Conservation (phyloP, 2,329 filamentous ascomycete species). For the Huntiella savannae region DNA sequence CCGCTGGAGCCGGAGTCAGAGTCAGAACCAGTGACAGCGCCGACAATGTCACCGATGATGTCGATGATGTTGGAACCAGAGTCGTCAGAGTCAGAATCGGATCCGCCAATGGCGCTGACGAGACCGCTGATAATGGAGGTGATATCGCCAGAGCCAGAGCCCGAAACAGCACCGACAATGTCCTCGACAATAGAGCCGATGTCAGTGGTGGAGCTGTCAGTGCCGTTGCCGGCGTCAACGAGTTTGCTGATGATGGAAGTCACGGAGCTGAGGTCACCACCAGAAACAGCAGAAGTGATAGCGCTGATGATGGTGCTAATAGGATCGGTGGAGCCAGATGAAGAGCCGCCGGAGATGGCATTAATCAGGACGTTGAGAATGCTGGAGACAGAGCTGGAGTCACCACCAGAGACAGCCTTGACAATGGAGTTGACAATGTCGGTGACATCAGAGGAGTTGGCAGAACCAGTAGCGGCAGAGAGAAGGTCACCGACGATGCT, state of each 20-base stretch:
- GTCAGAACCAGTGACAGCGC: not conserved
- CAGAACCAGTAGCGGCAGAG: not conserved
- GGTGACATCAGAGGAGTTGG: not conserved
- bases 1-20: not conserved
- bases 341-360: too few relatives aligned
- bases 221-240: not conserved
- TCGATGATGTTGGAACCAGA: not conserved
- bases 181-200: not conserved
- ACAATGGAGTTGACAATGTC: not conserved
- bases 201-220: not conserved
- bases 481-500: not conserved
- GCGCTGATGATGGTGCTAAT: too few relatives aligned
- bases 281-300: not conserved
- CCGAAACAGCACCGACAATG: not conserved
- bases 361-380: not conserved
- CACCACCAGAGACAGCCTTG: not conserved
- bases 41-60: not conserved
- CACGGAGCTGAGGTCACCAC: too few relatives aligned
- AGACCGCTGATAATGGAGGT: not conserved
- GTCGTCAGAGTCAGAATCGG: not conserved
- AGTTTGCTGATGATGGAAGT: not conserved
- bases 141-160: not conserved
- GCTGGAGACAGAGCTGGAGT: not conserved
- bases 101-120: not conserved
- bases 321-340: too few relatives aligned